A percentile compares a stretch with the other conserved stretches of the same genome.
Evolutionary conservation across 768 basidiomycete genomes (phyloP).

Genomic region (Podaxis sp.): DNA sequence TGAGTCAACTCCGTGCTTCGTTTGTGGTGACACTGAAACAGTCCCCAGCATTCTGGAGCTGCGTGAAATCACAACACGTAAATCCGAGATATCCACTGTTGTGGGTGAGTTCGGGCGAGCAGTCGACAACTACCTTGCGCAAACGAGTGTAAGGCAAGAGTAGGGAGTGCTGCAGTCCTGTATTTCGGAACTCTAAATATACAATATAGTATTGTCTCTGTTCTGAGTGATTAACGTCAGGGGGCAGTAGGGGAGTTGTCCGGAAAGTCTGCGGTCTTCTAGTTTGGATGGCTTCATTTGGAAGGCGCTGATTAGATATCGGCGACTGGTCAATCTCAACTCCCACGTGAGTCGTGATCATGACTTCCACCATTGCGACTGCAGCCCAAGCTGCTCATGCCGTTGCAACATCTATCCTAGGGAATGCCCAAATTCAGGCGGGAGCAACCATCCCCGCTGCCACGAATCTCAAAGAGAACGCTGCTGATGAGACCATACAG

Average conservation of each 20-base stretch:
- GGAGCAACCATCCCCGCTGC: conserved; percentile 46
- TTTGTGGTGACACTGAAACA: background rate
- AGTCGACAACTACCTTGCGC: background rate
- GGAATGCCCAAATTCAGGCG: conserved; percentile 39
- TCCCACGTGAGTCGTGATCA: conserved; percentile 16
- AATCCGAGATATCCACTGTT: background rate
- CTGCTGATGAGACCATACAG: conserved; percentile 35
- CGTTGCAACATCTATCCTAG: conserved; percentile 45
- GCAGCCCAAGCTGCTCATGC: conserved; percentile 52
- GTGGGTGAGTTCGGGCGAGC: background rate
- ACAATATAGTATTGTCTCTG: no score
- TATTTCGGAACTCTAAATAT: no score
- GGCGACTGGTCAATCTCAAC: background rate
- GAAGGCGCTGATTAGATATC: background rate
- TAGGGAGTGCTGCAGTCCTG: background rate
- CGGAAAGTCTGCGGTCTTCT: background rate
- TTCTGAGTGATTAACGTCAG: no score
- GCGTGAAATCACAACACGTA: background rate
- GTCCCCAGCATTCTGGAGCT: background rate
- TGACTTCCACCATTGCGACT: conserved; percentile 43
- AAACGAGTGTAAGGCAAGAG: background rate
- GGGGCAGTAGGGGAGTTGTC: background rate
- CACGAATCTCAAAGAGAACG: conserved; percentile 54
- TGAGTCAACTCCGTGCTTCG: background rate
- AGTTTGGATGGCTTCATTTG: background rate